These are phyloP conservation scores for Schizosaccharomyces japonicus DNA, from an alignment of 805 yeast species.

Conservation along the genomic window DNA sequence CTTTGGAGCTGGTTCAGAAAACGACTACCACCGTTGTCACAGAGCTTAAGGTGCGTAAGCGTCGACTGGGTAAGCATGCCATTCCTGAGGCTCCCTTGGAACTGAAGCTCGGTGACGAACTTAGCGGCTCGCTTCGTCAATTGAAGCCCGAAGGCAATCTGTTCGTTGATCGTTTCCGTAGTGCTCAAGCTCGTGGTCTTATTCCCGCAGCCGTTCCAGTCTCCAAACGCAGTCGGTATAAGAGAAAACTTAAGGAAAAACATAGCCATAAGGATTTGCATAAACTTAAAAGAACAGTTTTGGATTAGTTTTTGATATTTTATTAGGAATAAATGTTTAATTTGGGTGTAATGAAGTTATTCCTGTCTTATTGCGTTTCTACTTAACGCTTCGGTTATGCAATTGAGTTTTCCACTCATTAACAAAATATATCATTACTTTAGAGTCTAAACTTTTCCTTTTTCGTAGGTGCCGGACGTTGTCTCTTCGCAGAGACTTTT, in stretches of 20 bases:
- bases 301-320: neutral
- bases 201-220: slow-evolving; percentile 64
- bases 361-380: neutral
- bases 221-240: slow-evolving; percentile 38
- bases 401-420: neutral
- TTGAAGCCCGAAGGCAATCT: slow-evolving; percentile 78
- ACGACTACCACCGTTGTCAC: too few species aligned
- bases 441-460: slow-evolving; percentile 5
- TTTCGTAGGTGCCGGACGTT: neutral
- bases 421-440: neutral
- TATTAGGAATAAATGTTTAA: neutral
- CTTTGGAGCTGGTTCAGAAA: neutral
- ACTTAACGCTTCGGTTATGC: neutral
- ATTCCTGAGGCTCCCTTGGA: slow-evolving; percentile 30
- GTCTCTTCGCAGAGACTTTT: neutral
- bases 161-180: slow-evolving; percentile 57
- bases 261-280: slow-evolving; percentile 68
- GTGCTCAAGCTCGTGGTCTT: slow-evolving; percentile 62
- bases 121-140: slow-evolving; percentile 60
- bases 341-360: neutral
- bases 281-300: slow-evolving; percentile 13
- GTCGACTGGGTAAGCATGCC: slow-evolving; percentile 22
- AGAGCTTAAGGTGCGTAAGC: slow-evolving; percentile 9
- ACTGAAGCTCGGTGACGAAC: slow-evolving; percentile 70
- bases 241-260: slow-evolving; percentile 63